Conservation (phyloP, 306 rosid species). For the Luffa acutangula region DNA sequence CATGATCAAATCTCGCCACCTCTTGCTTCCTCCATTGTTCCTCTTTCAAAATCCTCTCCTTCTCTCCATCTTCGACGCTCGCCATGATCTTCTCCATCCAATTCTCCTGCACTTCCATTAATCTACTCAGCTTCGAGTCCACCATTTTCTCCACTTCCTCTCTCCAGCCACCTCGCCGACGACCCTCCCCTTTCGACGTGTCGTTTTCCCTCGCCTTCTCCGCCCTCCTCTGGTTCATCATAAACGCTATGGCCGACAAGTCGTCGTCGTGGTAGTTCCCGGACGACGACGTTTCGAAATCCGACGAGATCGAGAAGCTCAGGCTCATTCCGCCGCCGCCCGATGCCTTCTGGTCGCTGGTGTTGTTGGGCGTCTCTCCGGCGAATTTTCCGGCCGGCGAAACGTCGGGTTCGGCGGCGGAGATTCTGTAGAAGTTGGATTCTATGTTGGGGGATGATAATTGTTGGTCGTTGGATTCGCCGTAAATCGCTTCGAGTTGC, state of each 20-base stretch:
- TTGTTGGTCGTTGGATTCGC: slow-evolving; percentile 23
- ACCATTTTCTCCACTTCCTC: slow-evolving; percentile 45
- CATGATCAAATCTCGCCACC: slow-evolving; percentile 34
- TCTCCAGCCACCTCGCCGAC: slow-evolving; percentile 29
- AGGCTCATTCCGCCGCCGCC: slow-evolving; percentile 19
- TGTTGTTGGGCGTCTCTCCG: not conserved
- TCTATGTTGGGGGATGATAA: slow-evolving; percentile 21
- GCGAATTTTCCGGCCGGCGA: not conserved
- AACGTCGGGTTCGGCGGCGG: not conserved
- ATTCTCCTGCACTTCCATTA: slow-evolving; percentile 53
- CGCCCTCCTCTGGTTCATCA: not conserved
- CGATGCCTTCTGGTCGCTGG: not conserved
- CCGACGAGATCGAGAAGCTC: slow-evolving; percentile 46
- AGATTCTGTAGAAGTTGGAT: not conserved
- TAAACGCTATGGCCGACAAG: slow-evolving; percentile 6
- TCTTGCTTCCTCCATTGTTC: slow-evolving; percentile 55
- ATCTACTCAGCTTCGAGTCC: slow-evolving; percentile 45
- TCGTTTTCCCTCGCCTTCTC: not conserved
- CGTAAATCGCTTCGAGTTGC: slow-evolving; percentile 73
- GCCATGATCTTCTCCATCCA: slow-evolving; percentile 59
- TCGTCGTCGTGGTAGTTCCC: slow-evolving; percentile 47
- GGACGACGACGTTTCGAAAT: slow-evolving; percentile 54
- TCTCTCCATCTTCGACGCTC: slow-evolving; percentile 42
- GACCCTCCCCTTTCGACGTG: not conserved
- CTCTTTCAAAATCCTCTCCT: slow-evolving; percentile 36